Evolutionary conservation across 2,329 filamentous ascomycete genomes (phyloP), one percentile per base, ranked within the genome.

Genomic region (Furcasterigmium furcatum): DNA sequence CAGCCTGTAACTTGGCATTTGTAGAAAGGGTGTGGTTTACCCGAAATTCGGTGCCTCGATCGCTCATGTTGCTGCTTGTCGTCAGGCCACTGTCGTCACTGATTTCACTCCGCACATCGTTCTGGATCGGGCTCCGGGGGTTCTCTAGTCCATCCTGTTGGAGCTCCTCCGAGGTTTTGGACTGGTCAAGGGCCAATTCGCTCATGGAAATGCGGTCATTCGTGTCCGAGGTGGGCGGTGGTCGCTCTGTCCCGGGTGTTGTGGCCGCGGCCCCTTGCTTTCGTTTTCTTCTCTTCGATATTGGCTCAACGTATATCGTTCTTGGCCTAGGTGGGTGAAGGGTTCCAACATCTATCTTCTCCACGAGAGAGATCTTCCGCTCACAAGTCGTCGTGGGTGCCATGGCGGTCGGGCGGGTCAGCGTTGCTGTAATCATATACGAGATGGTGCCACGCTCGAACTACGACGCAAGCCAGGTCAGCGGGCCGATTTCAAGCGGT

Each of bases 371-470:
- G 19, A 99, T 77, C 58, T 91, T 91, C 50, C 84, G 80, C 54
- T 95, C 90, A 66, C 88, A 94, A 29, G 82, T 87, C 9, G 85
- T 78, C 3, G 85, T 91, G 2, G 92, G 85, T 13, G 85, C 79
- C 50, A 96, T 95, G 6, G 91, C 84, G 0, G 88, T 94, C 18
- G 94, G 92, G 46, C 91, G 83, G 18, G 92, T 97, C 46, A 97
- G 66, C 9, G 91, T 96, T 25, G 92, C 87, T 6, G 89, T 92
- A 56, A 97, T 80, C 71, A 92, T 83, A 68, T 97, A 99, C 18
- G 87, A 86, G 57, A 99, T 89, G 2, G 89, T 91, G 29, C 94
- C 94, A 60, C 92, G 84, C 68, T 97, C 94, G 65, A 99, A 99
- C 91, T 97, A 65, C n/a, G n/a, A n/a, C n/a, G n/a, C n/a, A n/a